Conservation (phyloP, 2,329 filamentous ascomycete genomes). For the Gliomastix tumulicola region DNA sequence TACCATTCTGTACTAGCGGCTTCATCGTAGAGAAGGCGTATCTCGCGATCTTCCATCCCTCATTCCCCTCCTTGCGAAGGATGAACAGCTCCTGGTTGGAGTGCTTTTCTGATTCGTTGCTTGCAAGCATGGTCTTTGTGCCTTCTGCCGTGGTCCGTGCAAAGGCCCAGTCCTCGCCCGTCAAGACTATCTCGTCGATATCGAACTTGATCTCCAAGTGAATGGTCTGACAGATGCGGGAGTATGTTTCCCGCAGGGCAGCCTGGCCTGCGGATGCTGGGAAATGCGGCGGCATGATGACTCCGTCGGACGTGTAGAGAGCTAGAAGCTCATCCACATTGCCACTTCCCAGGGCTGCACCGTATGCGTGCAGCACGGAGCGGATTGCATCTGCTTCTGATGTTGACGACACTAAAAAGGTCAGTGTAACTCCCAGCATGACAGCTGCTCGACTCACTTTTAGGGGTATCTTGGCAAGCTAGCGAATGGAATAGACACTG, state of each 20-base stretch:
- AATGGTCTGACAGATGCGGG: slow-evolving; percentile 9
- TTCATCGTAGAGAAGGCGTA: slow-evolving; percentile 14
- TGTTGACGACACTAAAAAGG: slow-evolving; percentile 21
- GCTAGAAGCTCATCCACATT: slow-evolving; percentile 8
- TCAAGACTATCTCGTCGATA: slow-evolving; percentile 9
- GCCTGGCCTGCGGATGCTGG: slow-evolving; percentile 6
- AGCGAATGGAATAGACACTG: too few relatives aligned
- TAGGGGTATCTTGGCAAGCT: too few relatives aligned
- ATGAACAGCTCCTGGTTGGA: slow-evolving; percentile 13
- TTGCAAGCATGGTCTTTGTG: slow-evolving; percentile 11
- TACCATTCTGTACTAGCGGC: slow-evolving; percentile 9
- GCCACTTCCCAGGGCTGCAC: slow-evolving; percentile 8
- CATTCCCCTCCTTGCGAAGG: slow-evolving; percentile 7
- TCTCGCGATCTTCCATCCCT: slow-evolving; percentile 12
- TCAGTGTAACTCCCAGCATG: not conserved
- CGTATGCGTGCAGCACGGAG: slow-evolving; percentile 6
- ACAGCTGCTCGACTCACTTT: too few relatives aligned
- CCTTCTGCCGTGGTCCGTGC: slow-evolving; percentile 11
- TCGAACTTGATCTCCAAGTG: slow-evolving; percentile 8
- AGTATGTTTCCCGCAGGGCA: slow-evolving; percentile 10
- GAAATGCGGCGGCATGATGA: slow-evolving; percentile 14
- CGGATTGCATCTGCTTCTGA: slow-evolving; percentile 15
- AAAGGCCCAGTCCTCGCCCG: slow-evolving; percentile 11
- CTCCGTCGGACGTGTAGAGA: slow-evolving; percentile 13
- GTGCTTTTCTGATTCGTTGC: slow-evolving; percentile 7